Base-by-base conservation (phyloP, 2,329 filamentous ascomycete genomes). In the Ilyonectria robusta region DNA sequence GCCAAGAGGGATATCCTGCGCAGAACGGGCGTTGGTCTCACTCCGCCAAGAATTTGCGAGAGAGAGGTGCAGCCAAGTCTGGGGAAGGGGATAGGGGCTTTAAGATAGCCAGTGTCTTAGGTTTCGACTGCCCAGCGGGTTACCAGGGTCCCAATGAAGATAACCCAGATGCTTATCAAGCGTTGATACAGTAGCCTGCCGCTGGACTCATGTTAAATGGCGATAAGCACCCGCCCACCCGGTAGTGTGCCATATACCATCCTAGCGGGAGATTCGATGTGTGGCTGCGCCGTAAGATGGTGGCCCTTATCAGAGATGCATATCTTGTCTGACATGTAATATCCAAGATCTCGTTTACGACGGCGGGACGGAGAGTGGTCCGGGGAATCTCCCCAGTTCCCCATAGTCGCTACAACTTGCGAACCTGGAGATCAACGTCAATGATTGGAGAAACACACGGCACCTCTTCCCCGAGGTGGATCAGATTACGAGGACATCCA, bases 91-190 rank as follows among this genome's bases (percentile, higher is more conserved):
- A 53, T 26, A 53, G 37, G 50, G n/a, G 58, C 15, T 26, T 46
- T 37, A 17, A 53, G 53, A 61, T 42, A 44, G 21, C 37, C 31
- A 21, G 40, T 29, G 4, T n/a, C 44, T 37, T 17, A 44, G 15
- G n/a, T 54, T 66, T 61, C 46, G 51, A 61, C 37, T 48, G 46
- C 50, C 33, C 47, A 42, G 47, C 58, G 48, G 31, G 47, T 19
- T 26, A 19, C 29, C 40, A 21, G 44, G 54, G 58, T 50, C 31
- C 46, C 33, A 37, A 61, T 31, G 29, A 44, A 29, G 51, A 54
- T 62, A 40, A 60, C 17, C 44, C 17, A 29, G 15, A 6, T 8
- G 13, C 58, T 66, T 66, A 61, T 66, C 63, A 66, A 53, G 23
- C 35, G 15, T 40, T 53, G 63, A 58, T 57, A 26, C 26, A 26